Conservation (phyloP, 169 alveolate genomes). For the Perkinsus olseni region DNA sequence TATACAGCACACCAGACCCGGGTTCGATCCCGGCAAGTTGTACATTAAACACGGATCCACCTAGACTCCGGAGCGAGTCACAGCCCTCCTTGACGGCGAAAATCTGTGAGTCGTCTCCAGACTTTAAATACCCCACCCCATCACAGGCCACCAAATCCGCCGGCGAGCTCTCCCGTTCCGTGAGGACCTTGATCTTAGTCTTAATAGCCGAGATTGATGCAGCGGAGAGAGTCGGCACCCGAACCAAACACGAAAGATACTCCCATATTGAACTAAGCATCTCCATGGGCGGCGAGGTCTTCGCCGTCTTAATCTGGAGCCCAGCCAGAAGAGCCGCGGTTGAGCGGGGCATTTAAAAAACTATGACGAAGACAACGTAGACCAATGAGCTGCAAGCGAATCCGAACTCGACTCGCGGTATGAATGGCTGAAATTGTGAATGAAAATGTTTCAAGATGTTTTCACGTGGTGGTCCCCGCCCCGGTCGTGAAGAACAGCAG, state of each 20-base stretch:
- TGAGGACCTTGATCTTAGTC: neutral
- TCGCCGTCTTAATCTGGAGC: neutral
- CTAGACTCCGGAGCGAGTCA: neutral
- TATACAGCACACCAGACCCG: neutral
- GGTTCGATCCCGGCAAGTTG: constrained; percentile 3
- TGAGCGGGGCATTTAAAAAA: neutral
- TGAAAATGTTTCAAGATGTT: neutral
- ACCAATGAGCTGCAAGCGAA: neutral
- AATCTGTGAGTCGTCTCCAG: neutral
- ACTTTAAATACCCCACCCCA: neutral
- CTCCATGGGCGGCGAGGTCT: neutral
- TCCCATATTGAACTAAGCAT: neutral
- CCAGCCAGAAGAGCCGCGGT: neutral
- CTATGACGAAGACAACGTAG: neutral
- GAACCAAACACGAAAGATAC: neutral
- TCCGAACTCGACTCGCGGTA: too few relatives aligned
- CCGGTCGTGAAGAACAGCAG: neutral
- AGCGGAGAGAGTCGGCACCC: neutral
- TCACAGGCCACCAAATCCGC: neutral
- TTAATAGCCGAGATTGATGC: neutral
- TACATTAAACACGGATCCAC: neutral
- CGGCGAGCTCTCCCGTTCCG: neutral
- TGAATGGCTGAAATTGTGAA: too few relatives aligned
- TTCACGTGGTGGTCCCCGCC: neutral
- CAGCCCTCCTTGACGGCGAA: neutral